Evolutionary conservation across 495 filamentous ascomycete genomes (phyloP).

Genomic region (Tetracladium setigerum): DNA sequence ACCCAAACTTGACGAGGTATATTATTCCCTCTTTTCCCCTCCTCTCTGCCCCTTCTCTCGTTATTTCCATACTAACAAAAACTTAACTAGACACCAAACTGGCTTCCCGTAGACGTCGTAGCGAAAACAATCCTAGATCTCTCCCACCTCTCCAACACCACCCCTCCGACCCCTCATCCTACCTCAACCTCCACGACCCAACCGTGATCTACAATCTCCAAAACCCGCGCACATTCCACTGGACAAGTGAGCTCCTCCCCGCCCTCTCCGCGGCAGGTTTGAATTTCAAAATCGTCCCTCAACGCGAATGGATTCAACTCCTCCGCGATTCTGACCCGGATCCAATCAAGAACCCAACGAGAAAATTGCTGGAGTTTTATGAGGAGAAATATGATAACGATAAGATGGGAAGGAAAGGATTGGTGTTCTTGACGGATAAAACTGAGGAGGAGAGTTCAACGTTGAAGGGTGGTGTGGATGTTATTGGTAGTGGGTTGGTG

Average conservation of each 20-base stretch:
- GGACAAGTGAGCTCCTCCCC: conserved; percentile 36
- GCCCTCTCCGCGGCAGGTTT: conserved; percentile 24
- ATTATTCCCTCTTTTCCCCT: conserved; percentile 34
- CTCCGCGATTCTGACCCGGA: conserved; percentile 28
- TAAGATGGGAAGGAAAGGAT: background rate
- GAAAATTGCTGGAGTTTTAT: conserved; percentile 37
- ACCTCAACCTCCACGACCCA: conserved; percentile 1
- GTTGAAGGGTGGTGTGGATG: conserved; percentile 15
- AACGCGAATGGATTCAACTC: conserved; percentile 32
- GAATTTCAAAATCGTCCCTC: conserved; percentile 31
- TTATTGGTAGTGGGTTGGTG: conserved; percentile 22
- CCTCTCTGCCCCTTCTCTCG: conserved; percentile 1
- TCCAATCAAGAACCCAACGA: conserved; percentile 29
- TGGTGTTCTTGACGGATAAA: conserved; percentile 11
- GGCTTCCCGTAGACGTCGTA: conserved; percentile 47
- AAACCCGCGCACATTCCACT: conserved; percentile 31
- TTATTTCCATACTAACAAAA: background rate
- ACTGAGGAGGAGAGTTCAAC: conserved; percentile 17
- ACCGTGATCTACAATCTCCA: conserved; percentile 33
- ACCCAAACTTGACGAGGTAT: conserved; percentile 39
- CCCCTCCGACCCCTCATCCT: background rate
- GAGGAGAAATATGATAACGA: conserved; percentile 29
- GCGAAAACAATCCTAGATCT: conserved; percentile 36
- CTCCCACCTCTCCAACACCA: conserved; percentile 5
- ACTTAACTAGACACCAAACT: conserved; percentile 26